A percentile compares a stretch with the other conserved stretches of the same genome.
These are phyloP conservation scores for Prototheca wickerhamii DNA, from an alignment of 163 green algal genomes.

Conservation along the genomic window DNA sequence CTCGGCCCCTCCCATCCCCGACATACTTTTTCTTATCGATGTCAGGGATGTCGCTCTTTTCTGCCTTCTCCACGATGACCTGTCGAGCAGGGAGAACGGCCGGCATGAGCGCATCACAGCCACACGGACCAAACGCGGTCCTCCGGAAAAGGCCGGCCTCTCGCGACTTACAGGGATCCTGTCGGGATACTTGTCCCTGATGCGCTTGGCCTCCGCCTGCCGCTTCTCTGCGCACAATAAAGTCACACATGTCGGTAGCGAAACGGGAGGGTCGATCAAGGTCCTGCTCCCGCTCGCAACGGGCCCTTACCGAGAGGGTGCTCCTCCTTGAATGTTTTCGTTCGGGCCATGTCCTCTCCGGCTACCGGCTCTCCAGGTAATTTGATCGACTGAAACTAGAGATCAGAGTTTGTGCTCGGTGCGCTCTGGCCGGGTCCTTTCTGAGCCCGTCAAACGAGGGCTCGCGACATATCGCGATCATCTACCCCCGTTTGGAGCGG, in stretches of 20 bases:
- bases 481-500: too few relatives aligned
- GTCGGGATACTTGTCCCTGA: slow-evolving; percentile 98
- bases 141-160: not conserved
- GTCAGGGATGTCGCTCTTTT: slow-evolving; percentile 93
- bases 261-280: not conserved
- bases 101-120: not conserved
- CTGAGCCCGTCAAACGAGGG: too few relatives aligned
- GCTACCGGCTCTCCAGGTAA: not conserved
- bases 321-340: slow-evolving; percentile 80
- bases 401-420: too few relatives aligned
- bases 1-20: not conserved
- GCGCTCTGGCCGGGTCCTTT: too few relatives aligned
- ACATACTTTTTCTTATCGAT: slow-evolving; percentile 99
- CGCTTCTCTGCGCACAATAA: slow-evolving; percentile 74
- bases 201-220: slow-evolving; percentile 82
- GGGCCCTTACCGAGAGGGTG: slow-evolving; percentile 70
- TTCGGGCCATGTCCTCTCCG: slow-evolving; percentile 2
- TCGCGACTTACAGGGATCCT: slow-evolving; percentile 78
- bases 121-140: not conserved
- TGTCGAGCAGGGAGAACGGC: slow-evolving; percentile 29
- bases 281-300: not conserved
- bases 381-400: too few relatives aligned
- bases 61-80: slow-evolving; percentile 97
- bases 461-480: too few relatives aligned
- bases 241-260: too few relatives aligned